A percentile compares a stretch with the other conserved stretches of the same genome.
phyloP scores from a whole-genome alignment of 805 yeast genomes.

The Candida ortonii region DNA sequence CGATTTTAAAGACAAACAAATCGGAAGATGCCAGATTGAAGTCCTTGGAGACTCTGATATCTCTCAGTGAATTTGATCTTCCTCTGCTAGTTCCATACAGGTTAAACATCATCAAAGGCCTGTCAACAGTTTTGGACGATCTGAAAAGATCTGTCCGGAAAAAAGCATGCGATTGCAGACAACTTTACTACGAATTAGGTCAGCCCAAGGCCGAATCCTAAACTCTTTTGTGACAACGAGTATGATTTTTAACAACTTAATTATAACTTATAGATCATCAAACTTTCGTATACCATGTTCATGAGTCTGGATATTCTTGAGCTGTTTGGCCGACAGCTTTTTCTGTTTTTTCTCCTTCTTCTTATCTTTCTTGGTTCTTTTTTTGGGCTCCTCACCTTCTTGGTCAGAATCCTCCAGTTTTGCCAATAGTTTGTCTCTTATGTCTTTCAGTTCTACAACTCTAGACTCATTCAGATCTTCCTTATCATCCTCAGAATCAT shows the following conservation, averaged over 20 bases:
- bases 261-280: constrained; percentile 47
- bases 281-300: constrained; percentile 66
- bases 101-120: constrained; percentile 42
- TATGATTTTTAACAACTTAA: background rate
- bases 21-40: constrained; percentile 49
- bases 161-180: constrained; percentile 76
- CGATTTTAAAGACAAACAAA: constrained; percentile 27
- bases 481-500: constrained; percentile 21
- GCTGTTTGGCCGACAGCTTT: constrained; percentile 41
- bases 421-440: constrained; percentile 27
- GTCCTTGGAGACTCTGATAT: constrained; percentile 57
- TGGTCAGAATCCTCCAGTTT: constrained; percentile 28
- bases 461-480: constrained; percentile 10
- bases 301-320: constrained; percentile 46
- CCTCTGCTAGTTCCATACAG: constrained; percentile 51
- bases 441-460: constrained; percentile 24
- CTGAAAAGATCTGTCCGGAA: constrained; percentile 70
- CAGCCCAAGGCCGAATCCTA: constrained; percentile 19
- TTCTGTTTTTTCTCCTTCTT: constrained; percentile 34
- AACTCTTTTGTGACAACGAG: background rate
- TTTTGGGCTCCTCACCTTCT: constrained; percentile 18
- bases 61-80: constrained; percentile 41
- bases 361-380: constrained; percentile 25
- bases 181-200: constrained; percentile 59
- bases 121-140: constrained; percentile 65